Percentiles rank a stretch among this genome's conserved stretches.
phyloP scores from a whole-genome alignment of 2,329 filamentous ascomycete genomes.

The Acrodontium crateriforme region DNA sequence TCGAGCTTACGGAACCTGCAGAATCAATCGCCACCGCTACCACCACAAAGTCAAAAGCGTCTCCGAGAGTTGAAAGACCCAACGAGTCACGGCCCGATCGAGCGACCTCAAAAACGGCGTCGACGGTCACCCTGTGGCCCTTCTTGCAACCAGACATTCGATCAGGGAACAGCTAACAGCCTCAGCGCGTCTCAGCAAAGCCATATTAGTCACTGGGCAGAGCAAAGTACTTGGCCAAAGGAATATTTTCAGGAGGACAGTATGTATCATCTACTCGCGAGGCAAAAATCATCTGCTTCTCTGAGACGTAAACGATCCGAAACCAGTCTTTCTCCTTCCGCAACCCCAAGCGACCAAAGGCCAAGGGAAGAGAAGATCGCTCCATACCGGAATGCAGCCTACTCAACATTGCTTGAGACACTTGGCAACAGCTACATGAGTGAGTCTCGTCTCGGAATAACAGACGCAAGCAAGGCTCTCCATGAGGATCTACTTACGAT shows the following conservation, averaged over 20 bases:
- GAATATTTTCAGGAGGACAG: no score
- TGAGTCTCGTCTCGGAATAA: neutral
- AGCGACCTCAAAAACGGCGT: no score
- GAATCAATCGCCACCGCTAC: no score
- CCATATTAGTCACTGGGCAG: neutral
- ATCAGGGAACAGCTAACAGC: no score
- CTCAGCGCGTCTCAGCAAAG: no score
- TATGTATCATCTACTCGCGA: no score
- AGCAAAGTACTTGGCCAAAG: neutral
- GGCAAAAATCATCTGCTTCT: neutral
- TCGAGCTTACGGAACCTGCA: no score
- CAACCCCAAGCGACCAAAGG: constrained; percentile 16
- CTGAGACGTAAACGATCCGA: constrained; percentile 3
- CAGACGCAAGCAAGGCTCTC: neutral
- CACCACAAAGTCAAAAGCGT: no score
- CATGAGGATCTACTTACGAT: neutral
- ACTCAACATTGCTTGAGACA: neutral
- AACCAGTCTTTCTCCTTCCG: constrained; percentile 3
- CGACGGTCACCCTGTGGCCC: no score
- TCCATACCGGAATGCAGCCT: neutral
- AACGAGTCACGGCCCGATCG: no score
- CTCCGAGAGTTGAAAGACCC: no score
- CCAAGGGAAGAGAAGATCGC: neutral
- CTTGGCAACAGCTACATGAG: neutral
- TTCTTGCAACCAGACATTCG: no score